phyloP scores from a whole-genome alignment of 140 eudicot genomes.

The Eryngium alpinum region DNA sequence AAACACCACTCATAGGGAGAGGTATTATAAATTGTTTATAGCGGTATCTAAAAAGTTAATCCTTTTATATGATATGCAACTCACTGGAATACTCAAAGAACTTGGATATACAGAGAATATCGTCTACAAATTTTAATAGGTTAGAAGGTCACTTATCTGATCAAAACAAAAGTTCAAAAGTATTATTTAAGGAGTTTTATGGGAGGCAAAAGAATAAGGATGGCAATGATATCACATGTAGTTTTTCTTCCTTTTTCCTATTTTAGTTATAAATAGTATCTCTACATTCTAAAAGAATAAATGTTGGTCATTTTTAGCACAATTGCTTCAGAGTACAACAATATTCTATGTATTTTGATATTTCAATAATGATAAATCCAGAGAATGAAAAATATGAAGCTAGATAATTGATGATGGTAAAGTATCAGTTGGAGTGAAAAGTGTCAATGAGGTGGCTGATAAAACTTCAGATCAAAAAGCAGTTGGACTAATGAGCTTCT shows the following conservation, averaged over 20 bases:
- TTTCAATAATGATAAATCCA: no score
- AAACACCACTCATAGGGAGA: slow-evolving; percentile 82
- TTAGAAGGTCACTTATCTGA: neutral
- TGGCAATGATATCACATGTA: neutral
- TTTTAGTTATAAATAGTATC: neutral
- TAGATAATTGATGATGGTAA: no score
- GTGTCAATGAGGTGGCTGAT: slow-evolving; percentile 43
- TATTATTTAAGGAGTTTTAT: neutral
- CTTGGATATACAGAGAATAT: slow-evolving; percentile 83
- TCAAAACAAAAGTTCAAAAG: neutral
- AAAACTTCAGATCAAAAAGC: slow-evolving; percentile 82
- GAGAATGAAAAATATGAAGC: no score
- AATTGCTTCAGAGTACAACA: neutral
- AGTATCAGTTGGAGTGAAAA: slow-evolving; percentile 28
- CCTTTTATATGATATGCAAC: slow-evolving; percentile 28
- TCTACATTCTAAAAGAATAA: neutral
- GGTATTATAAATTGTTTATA: slow-evolving; percentile 27
- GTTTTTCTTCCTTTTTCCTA: neutral
- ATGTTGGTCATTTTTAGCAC: neutral
- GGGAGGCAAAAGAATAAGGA: neutral
- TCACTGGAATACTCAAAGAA: slow-evolving; percentile 78
- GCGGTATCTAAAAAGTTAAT: no score
- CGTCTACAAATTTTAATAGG: slow-evolving; percentile 72
- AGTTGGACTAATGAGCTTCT: slow-evolving; percentile 88
- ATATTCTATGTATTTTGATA: neutral